Evolutionary conservation across 192 early-diverging fungal genomes (phyloP).

Genomic region (Oehlia diaphana): DNA sequence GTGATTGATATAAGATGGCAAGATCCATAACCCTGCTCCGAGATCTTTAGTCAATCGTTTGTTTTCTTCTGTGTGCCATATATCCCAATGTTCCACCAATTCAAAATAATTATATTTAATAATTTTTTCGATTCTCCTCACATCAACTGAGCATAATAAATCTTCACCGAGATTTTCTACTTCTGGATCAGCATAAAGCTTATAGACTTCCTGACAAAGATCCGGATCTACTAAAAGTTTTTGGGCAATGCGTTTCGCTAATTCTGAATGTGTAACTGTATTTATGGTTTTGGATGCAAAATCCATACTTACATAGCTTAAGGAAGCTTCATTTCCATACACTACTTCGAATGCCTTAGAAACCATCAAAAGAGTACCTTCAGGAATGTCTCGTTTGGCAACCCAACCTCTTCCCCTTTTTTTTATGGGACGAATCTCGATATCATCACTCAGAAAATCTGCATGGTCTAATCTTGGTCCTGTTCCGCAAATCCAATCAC

Average conservation of each 20-base stretch:
- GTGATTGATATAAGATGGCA: conserved; percentile 1
- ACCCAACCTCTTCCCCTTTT: background rate
- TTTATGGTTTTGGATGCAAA: background rate
- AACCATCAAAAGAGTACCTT: background rate
- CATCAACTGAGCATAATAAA: background rate
- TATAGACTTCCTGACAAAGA: background rate
- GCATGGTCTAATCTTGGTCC: conserved; percentile 10
- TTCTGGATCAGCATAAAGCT: conserved; percentile 1
- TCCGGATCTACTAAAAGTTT: background rate
- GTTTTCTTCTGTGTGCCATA: background rate
- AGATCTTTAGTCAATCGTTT: background rate
- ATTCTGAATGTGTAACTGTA: background rate
- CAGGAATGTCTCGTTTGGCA: conserved; percentile 4
- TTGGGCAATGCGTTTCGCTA: background rate
- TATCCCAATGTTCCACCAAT: background rate
- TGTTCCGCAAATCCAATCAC: background rate
- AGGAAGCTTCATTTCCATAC: background rate
- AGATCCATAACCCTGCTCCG: background rate
- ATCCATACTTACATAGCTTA: background rate
- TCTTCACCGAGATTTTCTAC: background rate
- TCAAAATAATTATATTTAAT: background rate
- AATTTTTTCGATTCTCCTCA: conserved; percentile 2
- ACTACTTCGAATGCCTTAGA: background rate
- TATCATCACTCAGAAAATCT: conserved; percentile 10
- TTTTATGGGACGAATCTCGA: background rate